A percentile compares a stretch with the other conserved stretches of the same genome.
These are phyloP conservation scores for Podila verticillata DNA, from an alignment of 192 early-diverging fungal genomes.

Conservation along the genomic window DNA sequence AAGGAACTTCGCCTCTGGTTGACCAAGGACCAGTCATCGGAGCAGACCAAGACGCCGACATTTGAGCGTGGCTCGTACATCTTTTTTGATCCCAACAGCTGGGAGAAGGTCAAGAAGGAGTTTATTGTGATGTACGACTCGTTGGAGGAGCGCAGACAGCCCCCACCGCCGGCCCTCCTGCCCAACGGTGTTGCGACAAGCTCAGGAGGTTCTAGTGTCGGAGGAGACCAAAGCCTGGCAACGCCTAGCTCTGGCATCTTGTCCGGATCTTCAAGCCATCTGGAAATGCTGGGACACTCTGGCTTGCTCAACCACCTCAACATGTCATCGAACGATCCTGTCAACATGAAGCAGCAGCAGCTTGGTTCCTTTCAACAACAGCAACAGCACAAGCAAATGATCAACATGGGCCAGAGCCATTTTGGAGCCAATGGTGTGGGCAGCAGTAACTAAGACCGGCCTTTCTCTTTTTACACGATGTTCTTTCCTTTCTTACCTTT, in stretches of 20 bases:
- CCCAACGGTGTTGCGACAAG: conserved; percentile 2
- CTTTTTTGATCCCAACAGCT: conserved; percentile 92
- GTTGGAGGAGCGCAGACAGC: conserved; percentile 81
- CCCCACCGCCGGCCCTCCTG: neutral
- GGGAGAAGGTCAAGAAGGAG: conserved; percentile 93
- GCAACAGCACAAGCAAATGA: conserved; percentile 26
- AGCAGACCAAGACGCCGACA: conserved; percentile 65
- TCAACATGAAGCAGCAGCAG: conserved; percentile 17
- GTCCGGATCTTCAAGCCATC: conserved; percentile 14
- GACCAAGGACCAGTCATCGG: conserved; percentile 78
- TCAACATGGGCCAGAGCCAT: conserved; percentile 15
- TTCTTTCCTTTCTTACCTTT: neutral
- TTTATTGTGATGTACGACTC: conserved; percentile 87
- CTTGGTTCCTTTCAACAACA: conserved; percentile 7
- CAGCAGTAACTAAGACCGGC: neutral
- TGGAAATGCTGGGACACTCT: neutral
- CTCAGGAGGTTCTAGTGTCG: neutral
- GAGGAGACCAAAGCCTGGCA: neutral
- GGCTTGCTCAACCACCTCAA: neutral
- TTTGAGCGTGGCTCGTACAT: conserved; percentile 89
- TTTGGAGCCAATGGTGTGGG: neutral
- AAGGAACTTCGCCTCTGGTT: conserved; percentile 94
- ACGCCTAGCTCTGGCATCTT: no score
- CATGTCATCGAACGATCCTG: conserved; percentile 3
- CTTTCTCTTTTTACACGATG: neutral